These are phyloP conservation scores for Larix kaempferi DNA, from an alignment of 75 land plant species.

Conservation along the genomic window DNA sequence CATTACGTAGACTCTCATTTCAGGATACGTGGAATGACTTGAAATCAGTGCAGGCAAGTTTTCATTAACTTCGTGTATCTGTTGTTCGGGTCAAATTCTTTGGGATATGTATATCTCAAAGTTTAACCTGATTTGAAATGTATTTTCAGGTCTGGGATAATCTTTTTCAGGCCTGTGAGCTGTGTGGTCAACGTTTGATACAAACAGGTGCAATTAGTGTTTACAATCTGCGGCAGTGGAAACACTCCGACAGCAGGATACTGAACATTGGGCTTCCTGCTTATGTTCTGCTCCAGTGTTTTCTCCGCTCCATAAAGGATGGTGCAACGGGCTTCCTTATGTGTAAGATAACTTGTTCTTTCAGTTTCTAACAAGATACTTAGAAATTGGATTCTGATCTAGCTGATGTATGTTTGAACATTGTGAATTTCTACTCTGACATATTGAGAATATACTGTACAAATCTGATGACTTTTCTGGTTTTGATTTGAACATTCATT, in stretches of 20 bases:
- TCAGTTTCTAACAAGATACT: not conserved
- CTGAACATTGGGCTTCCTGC: conserved; percentile 70
- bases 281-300: conserved; percentile 58
- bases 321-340: conserved; percentile 63
- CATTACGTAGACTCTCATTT: conserved; percentile 40
- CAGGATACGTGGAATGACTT: conserved; percentile 52
- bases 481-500: conserved; percentile 6
- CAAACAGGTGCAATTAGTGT: conserved; percentile 46
- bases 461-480: not conserved
- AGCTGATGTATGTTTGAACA: not conserved
- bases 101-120: not conserved
- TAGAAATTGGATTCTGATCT: not conserved
- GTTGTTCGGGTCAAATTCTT: not conserved
- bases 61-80: conserved; percentile 4
- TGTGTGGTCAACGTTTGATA: conserved; percentile 50
- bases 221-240: conserved; percentile 64
- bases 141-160: conserved; percentile 72
- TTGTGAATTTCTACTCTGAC: not conserved
- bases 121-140: not conserved
- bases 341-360: conserved; percentile 36
- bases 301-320: conserved; percentile 67
- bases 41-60: conserved; percentile 69
- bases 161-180: conserved; percentile 65
- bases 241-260: conserved; percentile 50
- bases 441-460: not conserved